Evolutionary conservation across 2,329 filamentous ascomycete species (phyloP).

Genomic region (Penicillium sp.): DNA sequence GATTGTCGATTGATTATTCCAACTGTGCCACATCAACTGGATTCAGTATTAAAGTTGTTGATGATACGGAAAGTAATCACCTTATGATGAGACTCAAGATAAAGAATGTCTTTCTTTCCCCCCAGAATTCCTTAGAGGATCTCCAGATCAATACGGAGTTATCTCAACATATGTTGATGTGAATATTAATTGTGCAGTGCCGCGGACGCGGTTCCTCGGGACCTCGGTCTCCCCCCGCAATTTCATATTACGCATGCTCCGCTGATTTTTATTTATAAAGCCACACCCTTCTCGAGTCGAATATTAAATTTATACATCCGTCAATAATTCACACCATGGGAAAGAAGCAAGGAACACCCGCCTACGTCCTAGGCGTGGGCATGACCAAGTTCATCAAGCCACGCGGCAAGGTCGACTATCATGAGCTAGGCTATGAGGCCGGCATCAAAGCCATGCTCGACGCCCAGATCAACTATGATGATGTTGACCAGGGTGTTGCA

Average conservation of each 20-base stretch:
- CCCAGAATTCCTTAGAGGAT: too few species aligned
- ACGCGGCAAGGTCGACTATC: constrained; percentile 89
- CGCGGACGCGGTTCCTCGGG: constrained; percentile 27
- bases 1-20: neutral
- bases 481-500: constrained; percentile 91
- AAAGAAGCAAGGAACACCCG: constrained; percentile 52
- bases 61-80: too few species aligned
- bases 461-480: constrained; percentile 85
- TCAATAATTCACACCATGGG: constrained; percentile 45
- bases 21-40: too few species aligned
- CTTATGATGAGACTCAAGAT: too few species aligned
- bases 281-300: neutral
- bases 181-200: constrained; percentile 2
- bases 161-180: neutral
- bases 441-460: constrained; percentile 80
- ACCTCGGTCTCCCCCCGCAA: constrained; percentile 37
- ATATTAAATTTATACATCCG: neutral
- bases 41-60: too few species aligned
- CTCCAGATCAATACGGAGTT: too few species aligned
- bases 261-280: constrained; percentile 1
- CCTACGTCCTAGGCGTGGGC: constrained; percentile 93
- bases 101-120: too few species aligned
- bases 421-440: constrained; percentile 89
- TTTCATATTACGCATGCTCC: constrained; percentile 9
- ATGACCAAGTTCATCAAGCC: constrained; percentile 99